A percentile compares a stretch with the other conserved stretches of the same genome.
Conservation (phyloP, 2,329 filamentous ascomycete species). For the Davidsoniella virescens region DNA sequence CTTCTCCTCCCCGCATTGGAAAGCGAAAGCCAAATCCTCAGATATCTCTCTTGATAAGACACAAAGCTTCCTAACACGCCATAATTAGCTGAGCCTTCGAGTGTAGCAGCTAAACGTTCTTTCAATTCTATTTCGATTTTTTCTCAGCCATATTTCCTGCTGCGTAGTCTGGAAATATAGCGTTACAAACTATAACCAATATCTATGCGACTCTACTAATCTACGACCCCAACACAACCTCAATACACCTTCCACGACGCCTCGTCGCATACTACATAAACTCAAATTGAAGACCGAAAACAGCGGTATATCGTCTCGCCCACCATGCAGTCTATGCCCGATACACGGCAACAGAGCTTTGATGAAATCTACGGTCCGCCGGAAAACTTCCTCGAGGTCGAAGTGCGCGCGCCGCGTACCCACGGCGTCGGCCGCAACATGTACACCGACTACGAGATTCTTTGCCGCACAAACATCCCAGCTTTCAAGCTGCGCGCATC, state of each 20-base stretch:
- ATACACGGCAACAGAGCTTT: constrained; percentile 79
- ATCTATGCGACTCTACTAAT: background rate
- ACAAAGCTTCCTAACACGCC: too few species aligned
- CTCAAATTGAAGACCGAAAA: background rate
- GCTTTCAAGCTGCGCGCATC: constrained; percentile 91
- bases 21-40: too few species aligned
- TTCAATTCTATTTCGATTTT: too few species aligned
- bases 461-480: constrained; percentile 95
- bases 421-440: constrained; percentile 88
- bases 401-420: constrained; percentile 86
- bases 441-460: constrained; percentile 98
- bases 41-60: too few species aligned
- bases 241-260: background rate
- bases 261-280: background rate
- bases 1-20: too few species aligned
- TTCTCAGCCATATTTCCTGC: too few species aligned
- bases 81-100: too few species aligned
- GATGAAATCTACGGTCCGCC: constrained; percentile 98
- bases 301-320: constrained; percentile 20
- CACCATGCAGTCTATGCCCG: constrained; percentile 50
- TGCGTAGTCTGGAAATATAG: too few species aligned
- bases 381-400: constrained; percentile 97
- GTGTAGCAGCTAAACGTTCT: too few species aligned
- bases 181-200: background rate
- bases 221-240: background rate